Percentiles rank a stretch among this genome's conserved stretches.
phyloP scores from a whole-genome alignment of 352 stramenopile species.

The Peronospora belbahrii region DNA sequence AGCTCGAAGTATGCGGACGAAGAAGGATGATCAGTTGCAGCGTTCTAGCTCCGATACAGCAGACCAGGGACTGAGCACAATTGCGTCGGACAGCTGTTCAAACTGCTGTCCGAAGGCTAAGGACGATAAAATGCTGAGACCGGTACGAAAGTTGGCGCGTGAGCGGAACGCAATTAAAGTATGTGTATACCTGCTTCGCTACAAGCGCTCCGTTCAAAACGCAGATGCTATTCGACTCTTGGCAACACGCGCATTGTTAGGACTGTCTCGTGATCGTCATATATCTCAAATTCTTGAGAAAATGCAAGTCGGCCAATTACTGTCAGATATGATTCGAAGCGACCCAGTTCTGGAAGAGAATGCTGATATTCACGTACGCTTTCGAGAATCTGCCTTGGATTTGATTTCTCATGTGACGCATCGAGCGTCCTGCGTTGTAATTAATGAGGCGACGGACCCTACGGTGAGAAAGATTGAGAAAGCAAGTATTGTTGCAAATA shows the following conservation, averaged over 20 bases:
- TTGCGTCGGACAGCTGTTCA: conserved; percentile 6
- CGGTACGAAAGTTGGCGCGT: conserved; percentile 62
- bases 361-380: conserved; percentile 78
- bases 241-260: conserved; percentile 71
- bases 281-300: conserved; percentile 88
- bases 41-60: conserved; percentile 5
- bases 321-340: conserved; percentile 83
- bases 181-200: conserved; percentile 78
- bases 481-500: conserved; percentile 83
- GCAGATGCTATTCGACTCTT: conserved; percentile 80
- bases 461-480: conserved; percentile 86
- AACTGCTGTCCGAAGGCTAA: conserved; percentile 52
- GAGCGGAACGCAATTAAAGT: conserved; percentile 85
- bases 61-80: conserved; percentile 1
- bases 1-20: conserved; percentile 55
- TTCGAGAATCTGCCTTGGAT: conserved; percentile 79
- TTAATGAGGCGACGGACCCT: conserved; percentile 82
- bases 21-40: conserved; percentile 26
- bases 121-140: conserved; percentile 59
- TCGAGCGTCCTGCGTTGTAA: conserved; percentile 71
- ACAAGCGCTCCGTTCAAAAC: conserved; percentile 82
- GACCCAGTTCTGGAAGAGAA: conserved; percentile 83
- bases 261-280: conserved; percentile 76
- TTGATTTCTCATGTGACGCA: conserved; percentile 85
- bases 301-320: conserved; percentile 80